Evolutionary conservation across 2,329 filamentous ascomycete species (phyloP), one percentile per base, ranked within the genome.

Genomic region (Talaromyces sp.): DNA sequence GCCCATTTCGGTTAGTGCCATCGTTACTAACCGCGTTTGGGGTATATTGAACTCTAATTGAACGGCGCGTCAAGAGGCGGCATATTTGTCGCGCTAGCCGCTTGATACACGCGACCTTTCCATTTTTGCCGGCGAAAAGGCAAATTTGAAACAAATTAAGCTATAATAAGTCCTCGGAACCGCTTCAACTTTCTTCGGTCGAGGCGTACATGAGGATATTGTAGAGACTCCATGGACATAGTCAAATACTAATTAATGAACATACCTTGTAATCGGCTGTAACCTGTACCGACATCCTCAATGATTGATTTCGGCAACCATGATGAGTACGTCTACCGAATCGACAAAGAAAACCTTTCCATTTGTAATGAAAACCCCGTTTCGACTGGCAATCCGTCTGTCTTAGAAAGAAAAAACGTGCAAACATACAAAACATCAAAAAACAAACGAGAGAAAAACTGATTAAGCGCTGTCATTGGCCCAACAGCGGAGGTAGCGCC

Each of bases 381-480:
- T 19, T 35, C 6, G 17, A 35, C 27, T 15, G 31, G 27, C 31
- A 35, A 9, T 25, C 11, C 8, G 31, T 56, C 13, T 35, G 31
- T 33, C n/a, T 19, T 9, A 37, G 19, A 43, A n/a, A 3, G 13
- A 22, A 56, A 56, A 56, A 56, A 56, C 9, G 37, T 22, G 52
- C 33, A 56, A 56, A 56, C 52, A 25, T 37, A 22, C n/a, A 37
- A 37, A 56, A 56, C 52, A 37, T 49, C n/a, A 4, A 22, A 33
- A 50, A 39, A 52, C 25, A 33, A 60, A 61, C 27, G 15, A 33
- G n/a, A 62, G 39, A 54, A 41, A 49, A 54, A 37, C n/a, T 33
- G 45, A 60, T 13, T 8, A 17, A 5, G 63, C 27, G 47, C 37
- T 41, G 33, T 56, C 45, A 64, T 64, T 64, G 63, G 63, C 37